Conservation (phyloP, 139 green algal species). For the Chlorella ohadii region DNA sequence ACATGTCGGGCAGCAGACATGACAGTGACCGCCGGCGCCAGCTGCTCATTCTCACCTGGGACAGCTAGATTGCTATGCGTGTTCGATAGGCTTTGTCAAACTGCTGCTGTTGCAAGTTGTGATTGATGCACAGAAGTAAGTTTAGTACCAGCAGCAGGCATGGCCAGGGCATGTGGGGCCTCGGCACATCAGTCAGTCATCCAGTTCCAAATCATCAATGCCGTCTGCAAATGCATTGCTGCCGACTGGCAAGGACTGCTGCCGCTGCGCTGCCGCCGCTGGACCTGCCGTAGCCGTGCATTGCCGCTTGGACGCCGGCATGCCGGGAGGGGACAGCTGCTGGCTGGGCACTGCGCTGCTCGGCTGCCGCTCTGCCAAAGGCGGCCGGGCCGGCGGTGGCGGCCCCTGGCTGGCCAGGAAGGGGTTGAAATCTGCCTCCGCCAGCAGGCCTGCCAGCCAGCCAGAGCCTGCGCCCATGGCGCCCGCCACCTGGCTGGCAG, state of each 20-base stretch:
- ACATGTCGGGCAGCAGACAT: no score
- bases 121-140: no score
- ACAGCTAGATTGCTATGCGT: no score
- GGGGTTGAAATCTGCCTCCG: conserved; percentile 13
- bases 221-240: background rate
- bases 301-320: conserved; percentile 1
- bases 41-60: no score
- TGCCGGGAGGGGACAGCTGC: background rate
- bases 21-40: no score
- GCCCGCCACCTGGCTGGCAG: background rate
- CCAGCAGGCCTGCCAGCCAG: conserved; percentile 20
- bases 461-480: background rate
- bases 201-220: conserved; percentile 16
- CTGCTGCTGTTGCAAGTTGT: no score
- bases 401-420: background rate
- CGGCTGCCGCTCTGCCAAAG: background rate
- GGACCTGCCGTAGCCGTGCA: background rate
- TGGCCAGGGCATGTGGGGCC: no score
- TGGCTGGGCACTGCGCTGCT: background rate
- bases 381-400: background rate
- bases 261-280: background rate
- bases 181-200: background rate
- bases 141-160: no score
- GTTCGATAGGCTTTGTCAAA: no score
- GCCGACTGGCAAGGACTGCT: background rate